Percentiles rank a stretch among this genome's conserved stretches.
phyloP scores from a whole-genome alignment of 176 grass and related monocot species.

The Tillandsia fasciculata region DNA sequence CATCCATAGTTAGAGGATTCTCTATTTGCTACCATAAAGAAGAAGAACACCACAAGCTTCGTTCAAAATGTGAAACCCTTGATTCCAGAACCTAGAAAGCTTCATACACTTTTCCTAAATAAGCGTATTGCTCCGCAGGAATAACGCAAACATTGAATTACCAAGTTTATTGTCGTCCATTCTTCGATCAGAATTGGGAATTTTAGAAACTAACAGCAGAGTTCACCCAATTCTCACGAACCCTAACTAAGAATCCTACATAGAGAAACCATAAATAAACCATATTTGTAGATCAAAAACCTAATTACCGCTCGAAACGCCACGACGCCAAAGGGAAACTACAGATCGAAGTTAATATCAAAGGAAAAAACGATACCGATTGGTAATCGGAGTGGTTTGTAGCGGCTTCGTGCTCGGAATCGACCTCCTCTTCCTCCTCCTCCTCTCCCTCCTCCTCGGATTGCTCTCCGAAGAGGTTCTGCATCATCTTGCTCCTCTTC shows the following conservation, averaged over 20 bases:
- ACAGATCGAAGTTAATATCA: neutral
- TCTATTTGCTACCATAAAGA: no score
- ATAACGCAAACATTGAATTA: no score
- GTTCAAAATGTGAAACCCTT: no score
- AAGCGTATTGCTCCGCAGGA: no score
- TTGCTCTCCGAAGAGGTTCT: conserved; percentile 93
- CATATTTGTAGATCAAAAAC: conserved; percentile 16
- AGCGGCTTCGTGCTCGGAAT: conserved; percentile 46
- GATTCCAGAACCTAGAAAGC: no score
- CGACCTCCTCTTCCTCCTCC: conserved; percentile 1
- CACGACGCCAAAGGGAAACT: conserved; percentile 16
- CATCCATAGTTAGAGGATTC: no score
- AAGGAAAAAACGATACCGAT: conserved; percentile 17
- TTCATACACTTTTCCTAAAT: no score
- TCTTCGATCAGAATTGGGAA: no score
- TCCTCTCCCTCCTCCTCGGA: conserved; percentile 77
- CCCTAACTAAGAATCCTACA: neutral
- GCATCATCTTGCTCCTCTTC: conserved; percentile 93
- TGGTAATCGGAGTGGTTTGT: conserved; percentile 36
- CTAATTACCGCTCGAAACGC: conserved; percentile 17
- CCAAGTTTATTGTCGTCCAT: no score
- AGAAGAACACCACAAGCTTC: no score
- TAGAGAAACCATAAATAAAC: neutral
- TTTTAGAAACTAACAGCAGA: neutral
- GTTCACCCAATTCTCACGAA: neutral